Evolutionary conservation across 1,284 basidiomycete genomes (phyloP), one percentile per base, ranked within the genome.

Genomic region (Trichosporon coremiiforme): DNA sequence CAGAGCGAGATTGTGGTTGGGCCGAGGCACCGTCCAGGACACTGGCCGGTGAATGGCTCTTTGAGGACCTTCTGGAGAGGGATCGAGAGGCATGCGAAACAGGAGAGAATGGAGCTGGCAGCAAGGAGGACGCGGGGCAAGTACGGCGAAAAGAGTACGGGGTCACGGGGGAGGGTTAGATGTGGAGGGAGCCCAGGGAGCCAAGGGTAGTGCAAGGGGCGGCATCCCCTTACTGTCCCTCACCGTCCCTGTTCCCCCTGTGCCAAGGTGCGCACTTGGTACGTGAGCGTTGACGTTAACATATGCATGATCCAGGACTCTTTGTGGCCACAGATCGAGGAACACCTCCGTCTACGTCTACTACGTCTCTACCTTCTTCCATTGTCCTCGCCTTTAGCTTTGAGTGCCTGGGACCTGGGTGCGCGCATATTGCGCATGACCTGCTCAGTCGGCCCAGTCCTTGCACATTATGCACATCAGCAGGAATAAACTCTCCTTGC

Each of bases 241-340:
- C n/a, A n/a, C n/a, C n/a, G n/a, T n/a, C 55, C 55, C 55, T 57
- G 55, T 57, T 31, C n/a, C 55, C 55, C 55, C 55, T 57, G 55
- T 57, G 55, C 33, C 55, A 57, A 53, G 47, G 17, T 53, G 47
- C 20, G 47, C 47, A 1, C 3, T 4, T 57, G n/a, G 55, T 57
- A 57, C 55, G 55, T 57, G 55, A 57, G 55, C 29, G 55, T 31
- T 57, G 55, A 29, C 55, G 55, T 57, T 57, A n/a, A 57, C 55
- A 57, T 57, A 57, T 57, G 55, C 55, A 57, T 57, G 55, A 57
- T 57, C 55, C 55, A 57, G 55, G 29, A 57, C 55, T 53, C n/a
- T 15, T 53, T 22, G 47, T 20, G 47, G 20, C 47, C 13, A n/a
- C 25, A 57, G 29, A 57, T 29, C 13, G 55, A 57, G 55, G 25